Base-by-base conservation (phyloP, 208 protist species). In the Angomonas ambiguus region DNA sequence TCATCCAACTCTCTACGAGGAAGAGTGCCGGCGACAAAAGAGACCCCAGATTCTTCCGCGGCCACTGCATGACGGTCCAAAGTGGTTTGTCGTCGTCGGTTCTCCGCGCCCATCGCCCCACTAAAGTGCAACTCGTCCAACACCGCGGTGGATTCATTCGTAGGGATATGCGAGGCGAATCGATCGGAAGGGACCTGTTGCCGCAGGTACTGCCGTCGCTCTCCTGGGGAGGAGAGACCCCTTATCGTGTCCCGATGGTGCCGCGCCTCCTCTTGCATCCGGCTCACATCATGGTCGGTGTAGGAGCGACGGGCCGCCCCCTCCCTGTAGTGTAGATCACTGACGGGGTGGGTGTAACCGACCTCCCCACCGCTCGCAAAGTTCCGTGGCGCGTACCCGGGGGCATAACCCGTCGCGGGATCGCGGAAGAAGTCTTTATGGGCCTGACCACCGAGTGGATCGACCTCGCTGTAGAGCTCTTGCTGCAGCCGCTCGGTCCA, bases 371-470 rank as follows among this genome's bases (percentile, higher is more conserved):
- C 78, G 4, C 76, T 59, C 10, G 76, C 76, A 63, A 93, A 96
- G 72, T 93, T 85, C n/a, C 90, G 79, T 10, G 90, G 90, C 3
- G 90, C 90, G 71, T 93, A 96, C 67, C 89, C 81, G 27, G 90
- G 87, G 10, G 60, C 69, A 74, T 90, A 93, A 10, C 90, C 90
- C 45, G 65, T 68, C 2, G 78, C 71, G 0, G 87, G 80, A 64
- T 95, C 90, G 3, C 90, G 87, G 62, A 91, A 96, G 79, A 91
- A 93, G 65, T 96, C 90, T 72, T 87, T 88, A 74, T 92, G 87
- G 6, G 76, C 79, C 28, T 88, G 62, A 16, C 90, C 90, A n/a
- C 83, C 83, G 1, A 96, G 67, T 0, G 90, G 85, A 55, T 96
- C 90, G 0, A 22, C 57, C 32, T 91, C 83, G 33, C 71, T 42